Evolutionary conservation across 257 asterid genomes (phyloP).

Genomic region (Rubia yunnanensis): DNA sequence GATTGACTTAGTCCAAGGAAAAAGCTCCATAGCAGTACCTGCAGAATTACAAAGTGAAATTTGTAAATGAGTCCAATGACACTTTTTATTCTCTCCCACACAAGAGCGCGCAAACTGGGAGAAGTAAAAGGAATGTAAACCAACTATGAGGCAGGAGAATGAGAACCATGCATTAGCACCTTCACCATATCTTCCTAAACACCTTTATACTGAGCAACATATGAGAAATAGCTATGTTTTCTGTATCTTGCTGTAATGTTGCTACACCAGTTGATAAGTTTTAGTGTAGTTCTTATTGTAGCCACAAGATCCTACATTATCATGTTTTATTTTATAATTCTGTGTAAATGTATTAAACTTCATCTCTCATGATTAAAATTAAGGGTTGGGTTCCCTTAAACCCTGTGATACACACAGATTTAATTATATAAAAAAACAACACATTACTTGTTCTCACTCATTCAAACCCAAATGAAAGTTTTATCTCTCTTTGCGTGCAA

Average conservation of each 20-base stretch:
- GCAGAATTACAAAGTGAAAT: slow-evolving; percentile 11
- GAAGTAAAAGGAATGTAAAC: not conserved
- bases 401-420: no score
- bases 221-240: not conserved
- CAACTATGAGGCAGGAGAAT: not conserved
- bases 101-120: not conserved
- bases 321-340: not conserved
- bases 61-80: not conserved
- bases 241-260: not conserved
- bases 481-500: not conserved
- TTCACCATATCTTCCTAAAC: not conserved
- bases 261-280: not conserved
- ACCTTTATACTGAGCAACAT: not conserved
- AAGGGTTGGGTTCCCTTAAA: no score
- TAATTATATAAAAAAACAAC: not conserved
- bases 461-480: not conserved
- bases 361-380: no score
- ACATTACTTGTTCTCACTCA: not conserved
- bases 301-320: not conserved
- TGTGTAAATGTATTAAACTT: not conserved
- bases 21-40: slow-evolving; percentile 84
- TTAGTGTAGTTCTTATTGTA: not conserved
- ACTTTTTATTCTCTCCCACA: not conserved
- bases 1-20: slow-evolving; percentile 40
- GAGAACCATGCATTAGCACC: not conserved